Evolutionary conservation across 208 protist genomes (phyloP), one percentile per base, ranked within the genome.

Genomic region (Wallacemonas sp.): DNA sequence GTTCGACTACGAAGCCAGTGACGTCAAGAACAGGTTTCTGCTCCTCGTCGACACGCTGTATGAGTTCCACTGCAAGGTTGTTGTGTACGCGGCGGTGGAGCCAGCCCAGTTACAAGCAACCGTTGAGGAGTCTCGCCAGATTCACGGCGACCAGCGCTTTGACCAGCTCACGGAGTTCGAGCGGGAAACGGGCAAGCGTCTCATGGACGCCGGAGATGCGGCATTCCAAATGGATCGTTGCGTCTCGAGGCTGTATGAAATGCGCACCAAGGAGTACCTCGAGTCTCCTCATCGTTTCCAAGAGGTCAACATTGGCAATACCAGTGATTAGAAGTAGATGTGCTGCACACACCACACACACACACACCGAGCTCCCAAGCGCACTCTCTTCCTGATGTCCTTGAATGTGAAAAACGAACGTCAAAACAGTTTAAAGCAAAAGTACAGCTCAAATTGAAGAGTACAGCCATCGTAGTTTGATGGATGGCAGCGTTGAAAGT

Each of bases 1-100:
- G 25, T 94, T 94, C 41, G 41, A 86, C 8, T 91, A 91, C 65
- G 69, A 92, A 25, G 80, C 63, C 50, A 90, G 63, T 46, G 89
- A 95, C 52, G 80, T 94, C 22, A 95, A 94, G 49, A 86, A 87
- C 46, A 83, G 93, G 0, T 96, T 97, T 68, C 67, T 97, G 10
- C 69, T 92, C n/a, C 75, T 96, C n/a, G 82, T 97, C 50, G 93
- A 97, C 71, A 85, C 82, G 3, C 72, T 97, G 26, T 97, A 97
- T 57, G 85, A 94, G 63, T 81, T 72, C 61, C 89, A 80, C 33
- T 92, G 82, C 61, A 96, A 96, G 63, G 74, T 95, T 2, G 65
- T 97, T 18, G 68, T 95, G 16, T 82, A 84, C 45, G 86, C 89
- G 0, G 70, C 78, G 16, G 90, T 90, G 11, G 67, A 83, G 65